A percentile compares a stretch with the other conserved stretches of the same genome.
Conservation (phyloP, 768 basidiomycete genomes). For the Leucocoprinus sp. region DNA sequence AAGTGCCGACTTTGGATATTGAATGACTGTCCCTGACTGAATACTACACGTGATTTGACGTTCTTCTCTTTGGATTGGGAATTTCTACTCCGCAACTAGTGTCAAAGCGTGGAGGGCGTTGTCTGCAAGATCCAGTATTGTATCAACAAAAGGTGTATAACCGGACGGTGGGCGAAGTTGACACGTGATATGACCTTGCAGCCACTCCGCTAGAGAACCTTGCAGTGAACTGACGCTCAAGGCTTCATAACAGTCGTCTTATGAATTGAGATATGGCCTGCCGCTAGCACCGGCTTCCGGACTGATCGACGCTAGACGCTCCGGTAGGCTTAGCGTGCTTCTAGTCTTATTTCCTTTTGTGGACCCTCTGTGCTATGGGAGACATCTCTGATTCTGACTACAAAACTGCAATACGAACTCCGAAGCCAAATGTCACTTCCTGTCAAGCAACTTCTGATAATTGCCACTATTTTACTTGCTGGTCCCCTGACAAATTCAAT, state of each 20-base stretch:
- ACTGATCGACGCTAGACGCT: too few species aligned
- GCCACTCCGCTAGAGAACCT: too few species aligned
- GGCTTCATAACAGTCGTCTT: too few species aligned
- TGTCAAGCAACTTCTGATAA: constrained; percentile 29
- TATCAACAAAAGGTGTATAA: too few species aligned
- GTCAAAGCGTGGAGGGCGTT: too few species aligned
- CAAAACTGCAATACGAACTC: background rate
- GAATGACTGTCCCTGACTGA: constrained; percentile 5
- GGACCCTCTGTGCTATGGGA: too few species aligned
- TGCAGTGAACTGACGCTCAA: too few species aligned
- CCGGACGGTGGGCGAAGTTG: too few species aligned
- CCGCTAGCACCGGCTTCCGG: too few species aligned
- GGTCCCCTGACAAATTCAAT: constrained; percentile 37
- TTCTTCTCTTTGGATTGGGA: background rate
- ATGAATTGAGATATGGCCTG: too few species aligned
- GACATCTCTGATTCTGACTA: background rate
- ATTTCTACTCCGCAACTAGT: background rate
- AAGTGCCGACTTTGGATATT: constrained; percentile 6
- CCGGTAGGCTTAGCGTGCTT: background rate
- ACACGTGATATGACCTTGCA: too few species aligned
- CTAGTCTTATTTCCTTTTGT: background rate
- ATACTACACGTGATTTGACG: constrained; percentile 5
- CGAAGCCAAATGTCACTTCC: constrained; percentile 28
- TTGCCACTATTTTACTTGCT: constrained; percentile 31
- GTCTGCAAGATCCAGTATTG: too few species aligned